Evolutionary conservation across 2,329 filamentous ascomycete genomes (phyloP), one percentile per base, ranked within the genome.

Genomic region (Phialemoniopsis sp.): DNA sequence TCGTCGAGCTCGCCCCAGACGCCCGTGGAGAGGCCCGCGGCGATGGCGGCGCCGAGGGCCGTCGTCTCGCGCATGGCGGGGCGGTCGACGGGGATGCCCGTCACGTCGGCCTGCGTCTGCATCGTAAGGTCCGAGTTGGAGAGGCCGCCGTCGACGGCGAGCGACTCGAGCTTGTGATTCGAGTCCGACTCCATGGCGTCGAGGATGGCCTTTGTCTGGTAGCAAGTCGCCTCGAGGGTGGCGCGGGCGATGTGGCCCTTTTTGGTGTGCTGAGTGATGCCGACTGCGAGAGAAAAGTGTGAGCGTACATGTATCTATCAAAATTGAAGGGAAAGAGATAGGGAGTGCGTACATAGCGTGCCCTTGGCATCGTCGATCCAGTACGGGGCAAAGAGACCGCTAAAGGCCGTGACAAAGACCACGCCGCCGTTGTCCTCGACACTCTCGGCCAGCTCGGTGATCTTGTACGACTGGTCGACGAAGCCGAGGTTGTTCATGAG

Each of bases 281-380:
- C 88, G 53, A 91, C 80, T 80, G 44, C 39, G 41, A 38, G 32
- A 13, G 8, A 39, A 32, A 26, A n/a, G n/a, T 34, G 41, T 57
- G 53, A 55, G 52, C 15, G 8, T n/a, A n/a, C n/a, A n/a, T n/a
- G n/a, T n/a, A n/a, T n/a, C n/a, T n/a, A n/a, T n/a, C n/a, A n/a
- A n/a, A n/a, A n/a, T n/a, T n/a, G n/a, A n/a, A n/a, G n/a, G n/a
- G n/a, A n/a, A n/a, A n/a, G n/a, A n/a, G n/a, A n/a, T n/a, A n/a
- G 8, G 31, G 4, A n/a, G 12, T 26, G 68, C 75, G 65, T 67
- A 82, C 77, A 90, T 40, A 93, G 80, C 5, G 89, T 95, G 43
- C 89, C 89, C 59, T 89, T 85, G 15, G 89, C 89, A 63, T 94
- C 87, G 57, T 95, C 89, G 45, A 95, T 91, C 89, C 89, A 95